Evolutionary conservation across 768 basidiomycete genomes (phyloP).

Genomic region (Tubosaeta brunneosetosa): DNA sequence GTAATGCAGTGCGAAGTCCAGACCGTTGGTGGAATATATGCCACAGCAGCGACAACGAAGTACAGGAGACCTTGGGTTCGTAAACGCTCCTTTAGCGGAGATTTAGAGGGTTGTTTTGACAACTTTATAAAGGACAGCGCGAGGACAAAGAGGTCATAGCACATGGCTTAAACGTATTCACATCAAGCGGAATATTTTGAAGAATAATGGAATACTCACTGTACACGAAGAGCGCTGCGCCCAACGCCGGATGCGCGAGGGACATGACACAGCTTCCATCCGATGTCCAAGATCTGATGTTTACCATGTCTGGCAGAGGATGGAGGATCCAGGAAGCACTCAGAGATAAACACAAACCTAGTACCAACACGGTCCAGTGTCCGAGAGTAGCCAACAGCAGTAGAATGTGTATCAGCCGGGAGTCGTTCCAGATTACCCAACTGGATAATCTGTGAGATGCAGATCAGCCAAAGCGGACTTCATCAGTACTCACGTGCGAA

Average conservation of each 20-base stretch:
- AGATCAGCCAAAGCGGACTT: not conserved
- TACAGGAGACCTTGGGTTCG: slow-evolving; percentile 16
- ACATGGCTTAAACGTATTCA: slow-evolving; percentile 6
- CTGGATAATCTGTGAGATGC: not conserved
- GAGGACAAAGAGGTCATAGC: slow-evolving; percentile 19
- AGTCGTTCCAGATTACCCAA: slow-evolving; percentile 15
- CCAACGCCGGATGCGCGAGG: not conserved
- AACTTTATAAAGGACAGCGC: slow-evolving; percentile 13
- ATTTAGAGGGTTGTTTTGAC: slow-evolving; percentile 7
- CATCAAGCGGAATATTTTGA: not conserved
- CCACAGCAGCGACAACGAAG: slow-evolving; percentile 9
- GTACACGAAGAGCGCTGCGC: slow-evolving; percentile 9
- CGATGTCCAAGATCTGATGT: not conserved
- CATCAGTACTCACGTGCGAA: slow-evolving; percentile 11
- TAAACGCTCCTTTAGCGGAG: slow-evolving; percentile 10
- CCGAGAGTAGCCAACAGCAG: slow-evolving; percentile 3
- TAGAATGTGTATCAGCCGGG: not conserved
- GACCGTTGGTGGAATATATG: slow-evolving; percentile 13
- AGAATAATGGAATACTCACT: slow-evolving; percentile 8
- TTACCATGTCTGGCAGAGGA: slow-evolving; percentile 1
- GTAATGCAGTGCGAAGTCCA: not conserved
- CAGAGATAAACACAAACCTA: not conserved
- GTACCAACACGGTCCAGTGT: slow-evolving; percentile 9
- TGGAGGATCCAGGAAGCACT: not conserved
- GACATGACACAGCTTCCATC: slow-evolving; percentile 1